Evolutionary conservation across 495 filamentous ascomycete species (phyloP), one percentile per base, ranked within the genome.

Genomic region (Penicilliopsis zonata): DNA sequence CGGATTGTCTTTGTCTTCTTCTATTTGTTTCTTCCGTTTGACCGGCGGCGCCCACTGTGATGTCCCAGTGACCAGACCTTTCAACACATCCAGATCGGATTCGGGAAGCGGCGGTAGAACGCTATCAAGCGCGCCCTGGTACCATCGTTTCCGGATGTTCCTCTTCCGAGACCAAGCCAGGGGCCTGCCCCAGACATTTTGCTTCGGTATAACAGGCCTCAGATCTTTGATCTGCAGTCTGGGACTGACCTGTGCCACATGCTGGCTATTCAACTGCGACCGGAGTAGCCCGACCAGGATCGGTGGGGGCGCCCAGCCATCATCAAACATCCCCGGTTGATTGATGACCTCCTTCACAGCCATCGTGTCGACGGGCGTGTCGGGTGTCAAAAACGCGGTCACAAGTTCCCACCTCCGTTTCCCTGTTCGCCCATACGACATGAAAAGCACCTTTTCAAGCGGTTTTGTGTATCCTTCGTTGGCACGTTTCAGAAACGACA

Each of bases 351-450:
- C 34, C 24, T 48, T 35, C 1, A 58, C 25, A 2, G 43, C 44
- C 7, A 37, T 21, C 6, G 47, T 53, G 4, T 66, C 44, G 13
- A 38, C 25, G 0, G 67, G 57, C 7, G 53, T 33, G 13, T 61
- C 41, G 9, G 47, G 53, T 9, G 36, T 35, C 9, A 74, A 38
- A 18, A 86, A 38, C 0, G 62, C 43, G 1, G 50, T 24, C 16
- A 83, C 33, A 15, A 94, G 57, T 26, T 78, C 54, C 21, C 78
- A 72, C 29, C 77, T 65, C 26, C 81, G 70, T 42, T 58, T 72
- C 10, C 88, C 87, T 2, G 55, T 53, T 18, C 88, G 76, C 2
- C 86, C 90, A 51, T 92, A 90, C 17, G 79, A 71, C 27, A 69
- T 42, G 4, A 66, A 42, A 13, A 94, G 51, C 8, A 94, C 61